Conservation (phyloP, 345 rosid genomes). For the Erysimum cheiranthoides region DNA sequence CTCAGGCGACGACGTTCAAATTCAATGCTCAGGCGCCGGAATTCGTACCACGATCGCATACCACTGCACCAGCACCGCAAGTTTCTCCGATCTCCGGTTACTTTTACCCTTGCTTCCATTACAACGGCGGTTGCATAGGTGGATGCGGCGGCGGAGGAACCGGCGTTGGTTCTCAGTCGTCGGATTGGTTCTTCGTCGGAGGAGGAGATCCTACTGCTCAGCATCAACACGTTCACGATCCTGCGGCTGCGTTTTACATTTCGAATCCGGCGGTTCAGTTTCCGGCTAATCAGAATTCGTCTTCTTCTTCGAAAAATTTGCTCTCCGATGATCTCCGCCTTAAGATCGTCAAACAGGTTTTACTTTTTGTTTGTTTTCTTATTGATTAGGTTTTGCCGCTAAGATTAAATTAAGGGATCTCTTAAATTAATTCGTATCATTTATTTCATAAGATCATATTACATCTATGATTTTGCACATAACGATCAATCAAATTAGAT, state of each 20-base stretch:
- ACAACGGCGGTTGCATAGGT: conserved; percentile 47
- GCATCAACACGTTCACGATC: conserved; percentile 42
- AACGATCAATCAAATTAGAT: not conserved
- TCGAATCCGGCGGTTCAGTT: conserved; percentile 54
- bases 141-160: conserved; percentile 35
- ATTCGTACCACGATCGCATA: conserved; percentile 74
- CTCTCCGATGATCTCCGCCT: conserved; percentile 79
- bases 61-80: conserved; percentile 50
- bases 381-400: too few species aligned
- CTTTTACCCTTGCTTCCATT: conserved; percentile 72
- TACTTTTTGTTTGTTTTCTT: not conserved
- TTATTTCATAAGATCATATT: not conserved
- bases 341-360: conserved; percentile 92
- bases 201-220: conserved; percentile 61
- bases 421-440: too few species aligned
- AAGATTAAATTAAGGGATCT: too few species aligned
- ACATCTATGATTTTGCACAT: not conserved
- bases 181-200: conserved; percentile 88
- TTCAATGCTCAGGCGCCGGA: conserved; percentile 96
- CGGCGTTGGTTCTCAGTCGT: conserved; percentile 46
- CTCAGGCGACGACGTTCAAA: conserved; percentile 60
- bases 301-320: conserved; percentile 54
- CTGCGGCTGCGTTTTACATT: conserved; percentile 51
- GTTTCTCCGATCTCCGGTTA: conserved; percentile 59
- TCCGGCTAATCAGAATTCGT: conserved; percentile 48